These are phyloP conservation scores for Cyanidioschyzon merolae DNA, from an alignment of 23 red algal species.

Conservation along the genomic window DNA sequence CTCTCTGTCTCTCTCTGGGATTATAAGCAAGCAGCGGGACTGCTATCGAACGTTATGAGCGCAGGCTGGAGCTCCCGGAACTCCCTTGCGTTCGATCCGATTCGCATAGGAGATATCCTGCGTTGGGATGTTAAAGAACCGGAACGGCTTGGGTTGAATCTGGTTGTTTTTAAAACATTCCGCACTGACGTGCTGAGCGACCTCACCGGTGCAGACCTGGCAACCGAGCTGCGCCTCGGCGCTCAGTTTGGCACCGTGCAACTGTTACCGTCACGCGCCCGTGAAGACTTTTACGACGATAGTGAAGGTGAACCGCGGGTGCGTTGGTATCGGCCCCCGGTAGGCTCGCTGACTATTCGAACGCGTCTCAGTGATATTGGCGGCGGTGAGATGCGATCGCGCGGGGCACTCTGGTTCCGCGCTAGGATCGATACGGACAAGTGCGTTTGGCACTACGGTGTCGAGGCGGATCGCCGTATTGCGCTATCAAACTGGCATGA, in stretches of 20 bases:
- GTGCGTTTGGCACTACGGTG: not conserved
- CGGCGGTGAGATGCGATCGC: not conserved
- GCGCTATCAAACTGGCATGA: not conserved
- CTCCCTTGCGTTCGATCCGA: not conserved
- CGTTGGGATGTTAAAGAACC: not conserved
- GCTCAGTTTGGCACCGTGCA: not conserved
- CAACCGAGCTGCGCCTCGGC: not conserved
- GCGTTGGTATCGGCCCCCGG: not conserved
- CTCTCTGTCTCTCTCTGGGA: too few species aligned
- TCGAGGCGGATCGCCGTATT: not conserved
- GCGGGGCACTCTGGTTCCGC: not conserved
- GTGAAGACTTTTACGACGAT: not conserved
- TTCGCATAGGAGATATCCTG: not conserved
- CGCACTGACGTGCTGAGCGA: conserved; percentile 14
- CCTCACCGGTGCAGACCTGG: not conserved
- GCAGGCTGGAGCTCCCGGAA: not conserved
- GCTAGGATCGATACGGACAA: not conserved
- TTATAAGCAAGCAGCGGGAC: too few species aligned
- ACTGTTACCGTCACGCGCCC: not conserved
- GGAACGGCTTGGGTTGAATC: not conserved
- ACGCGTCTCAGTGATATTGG: conserved; percentile 8
- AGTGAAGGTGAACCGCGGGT: not conserved
- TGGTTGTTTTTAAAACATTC: conserved; percentile 2
- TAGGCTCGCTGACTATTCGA: not conserved
- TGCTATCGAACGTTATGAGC: not conserved